These are phyloP conservation scores for Backusella macrospora DNA, from an alignment of 192 early-diverging fungal species.

Conservation along the genomic window DNA sequence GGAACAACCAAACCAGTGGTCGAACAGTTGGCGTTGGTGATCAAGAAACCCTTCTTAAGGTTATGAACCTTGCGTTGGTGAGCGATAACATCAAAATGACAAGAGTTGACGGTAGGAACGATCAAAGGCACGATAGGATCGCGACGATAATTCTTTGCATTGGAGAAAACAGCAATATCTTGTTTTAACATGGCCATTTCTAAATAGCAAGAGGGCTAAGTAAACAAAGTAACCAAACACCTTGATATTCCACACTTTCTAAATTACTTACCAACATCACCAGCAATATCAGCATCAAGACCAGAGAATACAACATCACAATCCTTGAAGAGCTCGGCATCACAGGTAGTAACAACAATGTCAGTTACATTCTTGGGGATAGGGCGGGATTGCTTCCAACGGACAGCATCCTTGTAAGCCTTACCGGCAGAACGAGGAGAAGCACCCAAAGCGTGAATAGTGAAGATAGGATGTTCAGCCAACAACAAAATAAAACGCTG, in stretches of 20 bases:
- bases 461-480: slow-evolving; percentile 83
- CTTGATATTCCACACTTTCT: neutral
- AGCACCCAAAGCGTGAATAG: slow-evolving; percentile 88
- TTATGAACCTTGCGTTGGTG: slow-evolving; percentile 68
- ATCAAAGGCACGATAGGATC: slow-evolving; percentile 87
- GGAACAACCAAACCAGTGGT: slow-evolving; percentile 94
- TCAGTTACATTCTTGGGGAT: slow-evolving; percentile 66
- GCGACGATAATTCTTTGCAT: slow-evolving; percentile 97
- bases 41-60: slow-evolving; percentile 79
- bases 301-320: slow-evolving; percentile 96
- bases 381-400: slow-evolving; percentile 87
- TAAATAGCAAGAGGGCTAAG: slow-evolving; percentile 22
- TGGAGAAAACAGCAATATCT: slow-evolving; percentile 91
- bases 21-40: slow-evolving; percentile 99
- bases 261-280: slow-evolving; percentile 71
- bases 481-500: slow-evolving; percentile 95
- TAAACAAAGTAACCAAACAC: neutral
- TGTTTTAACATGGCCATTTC: slow-evolving; percentile 89
- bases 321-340: slow-evolving; percentile 70
- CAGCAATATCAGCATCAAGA: slow-evolving; percentile 91
- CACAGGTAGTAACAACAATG: slow-evolving; percentile 71
- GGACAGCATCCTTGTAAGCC: slow-evolving; percentile 74
- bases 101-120: slow-evolving; percentile 90
- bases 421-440: slow-evolving; percentile 89
- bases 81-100: slow-evolving; percentile 82